Evolutionary conservation across 768 basidiomycete genomes (phyloP).

Genomic region (Phlebiopsis flavidoalba): DNA sequence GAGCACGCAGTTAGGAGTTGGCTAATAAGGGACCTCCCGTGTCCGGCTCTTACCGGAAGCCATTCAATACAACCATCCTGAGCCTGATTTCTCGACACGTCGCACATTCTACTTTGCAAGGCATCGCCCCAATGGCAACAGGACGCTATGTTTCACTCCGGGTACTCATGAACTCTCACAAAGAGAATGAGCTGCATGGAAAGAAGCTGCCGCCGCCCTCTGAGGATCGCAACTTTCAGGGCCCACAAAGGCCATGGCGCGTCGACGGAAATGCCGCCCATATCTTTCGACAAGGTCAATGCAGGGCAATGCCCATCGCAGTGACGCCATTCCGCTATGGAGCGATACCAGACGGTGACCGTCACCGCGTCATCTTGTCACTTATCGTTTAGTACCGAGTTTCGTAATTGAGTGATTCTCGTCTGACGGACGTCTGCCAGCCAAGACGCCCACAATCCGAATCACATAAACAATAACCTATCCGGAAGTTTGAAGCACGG

Average conservation of each 20-base stretch:
- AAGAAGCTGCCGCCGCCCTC: constrained; percentile 61
- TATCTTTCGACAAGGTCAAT: constrained; percentile 95
- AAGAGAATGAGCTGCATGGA: constrained; percentile 83
- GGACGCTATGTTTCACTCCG: constrained; percentile 69
- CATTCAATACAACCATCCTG: constrained; percentile 7
- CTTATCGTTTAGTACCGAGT: constrained; percentile 20
- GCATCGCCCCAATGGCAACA: neutral
- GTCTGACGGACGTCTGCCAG: constrained; percentile 33
- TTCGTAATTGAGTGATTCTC: constrained; percentile 6
- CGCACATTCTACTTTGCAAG: no score
- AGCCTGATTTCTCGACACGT: no score
- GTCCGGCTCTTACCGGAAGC: no score
- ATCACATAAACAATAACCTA: constrained; percentile 94
- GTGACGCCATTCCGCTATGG: constrained; percentile 98
- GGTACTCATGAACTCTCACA: constrained; percentile 83
- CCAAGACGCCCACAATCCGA: constrained; percentile 96
- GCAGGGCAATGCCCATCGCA: constrained; percentile 95
- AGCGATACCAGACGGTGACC: constrained; percentile 77
- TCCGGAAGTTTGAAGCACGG: constrained; percentile 85
- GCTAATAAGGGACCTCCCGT: no score
- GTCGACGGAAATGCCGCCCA: constrained; percentile 71
- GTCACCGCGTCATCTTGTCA: constrained; percentile 89
- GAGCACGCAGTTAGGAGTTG: no score
- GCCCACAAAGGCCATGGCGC: constrained; percentile 39
- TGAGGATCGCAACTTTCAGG: constrained; percentile 45